These are phyloP conservation scores for Dactylellina leptospora DNA, from an alignment of 2,329 filamentous ascomycete species.

Conservation along the genomic window DNA sequence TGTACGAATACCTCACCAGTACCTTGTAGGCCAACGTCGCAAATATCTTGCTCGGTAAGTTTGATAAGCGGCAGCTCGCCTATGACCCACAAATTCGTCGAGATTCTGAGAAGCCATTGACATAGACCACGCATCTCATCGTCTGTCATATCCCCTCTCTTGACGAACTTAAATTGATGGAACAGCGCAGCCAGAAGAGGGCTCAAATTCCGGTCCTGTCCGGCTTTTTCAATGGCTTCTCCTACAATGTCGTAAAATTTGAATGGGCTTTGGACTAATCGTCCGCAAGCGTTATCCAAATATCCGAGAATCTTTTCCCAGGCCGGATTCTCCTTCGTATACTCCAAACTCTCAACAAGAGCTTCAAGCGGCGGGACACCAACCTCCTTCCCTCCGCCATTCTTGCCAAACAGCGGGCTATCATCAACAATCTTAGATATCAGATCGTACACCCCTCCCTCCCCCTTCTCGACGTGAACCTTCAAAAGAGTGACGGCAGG, in stretches of 20 bases:
- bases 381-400: background rate
- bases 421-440: conserved; percentile 42
- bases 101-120: conserved; percentile 32
- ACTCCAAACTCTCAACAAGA: conserved; percentile 40
- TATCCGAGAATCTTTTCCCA: conserved; percentile 41
- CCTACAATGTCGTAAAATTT: conserved; percentile 51
- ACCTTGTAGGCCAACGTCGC: background rate
- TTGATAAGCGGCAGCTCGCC: conserved; percentile 24
- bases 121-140: conserved; percentile 16
- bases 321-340: background rate
- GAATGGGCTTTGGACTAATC: conserved; percentile 40
- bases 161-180: conserved; percentile 52
- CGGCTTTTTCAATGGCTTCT: background rate
- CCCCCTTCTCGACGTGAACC: conserved; percentile 14
- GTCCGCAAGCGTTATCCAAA: conserved; percentile 44
- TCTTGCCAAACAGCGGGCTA: conserved; percentile 38
- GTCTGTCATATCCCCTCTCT: conserved; percentile 9
- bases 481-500: conserved; percentile 41
- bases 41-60: background rate
- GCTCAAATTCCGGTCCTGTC: background rate
- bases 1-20: conserved; percentile 22
- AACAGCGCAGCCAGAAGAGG: conserved; percentile 34
- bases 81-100: conserved; percentile 33
- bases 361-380: conserved; percentile 31
- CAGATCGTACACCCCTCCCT: conserved; percentile 16